Conservation (phyloP, 345 rosid genomes). For the Gossypium turneri region DNA sequence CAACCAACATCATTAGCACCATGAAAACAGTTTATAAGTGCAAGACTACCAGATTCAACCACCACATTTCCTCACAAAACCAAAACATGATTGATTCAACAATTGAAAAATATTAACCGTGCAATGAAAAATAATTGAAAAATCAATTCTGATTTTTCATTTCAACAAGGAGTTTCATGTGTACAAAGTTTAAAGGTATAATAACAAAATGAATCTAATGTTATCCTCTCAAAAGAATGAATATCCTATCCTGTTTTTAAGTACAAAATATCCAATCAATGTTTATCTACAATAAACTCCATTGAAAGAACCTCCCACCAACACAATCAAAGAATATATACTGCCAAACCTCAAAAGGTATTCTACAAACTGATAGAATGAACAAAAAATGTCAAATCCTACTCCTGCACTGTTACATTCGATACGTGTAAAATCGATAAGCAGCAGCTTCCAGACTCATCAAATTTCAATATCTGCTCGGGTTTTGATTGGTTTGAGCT, state of each 20-base stretch:
- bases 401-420: neutral
- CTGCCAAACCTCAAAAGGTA: neutral
- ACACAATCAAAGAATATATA: conserved; percentile 35
- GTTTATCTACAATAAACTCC: conserved; percentile 4
- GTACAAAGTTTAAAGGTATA: neutral
- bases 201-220: neutral
- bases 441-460: neutral
- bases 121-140: no score
- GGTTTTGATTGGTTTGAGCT: conserved; percentile 67
- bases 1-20: no score
- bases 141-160: no score
- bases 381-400: conserved; percentile 9
- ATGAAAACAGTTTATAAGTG: no score
- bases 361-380: conserved; percentile 4
- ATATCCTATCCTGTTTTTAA: neutral
- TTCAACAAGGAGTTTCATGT: neutral
- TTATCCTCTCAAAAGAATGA: conserved; percentile 7
- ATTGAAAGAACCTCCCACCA: conserved; percentile 10
- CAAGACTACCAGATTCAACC: no score
- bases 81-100: no score
- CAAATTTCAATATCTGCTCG: conserved; percentile 27
- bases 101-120: no score
- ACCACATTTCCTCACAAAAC: no score
- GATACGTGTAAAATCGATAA: neutral
- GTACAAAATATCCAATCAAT: neutral